A percentile compares a stretch with the other conserved stretches of the same genome.
These are phyloP conservation scores for Globisporangium nunn DNA, from an alignment of 352 stramenopile genomes.

Conservation along the genomic window DNA sequence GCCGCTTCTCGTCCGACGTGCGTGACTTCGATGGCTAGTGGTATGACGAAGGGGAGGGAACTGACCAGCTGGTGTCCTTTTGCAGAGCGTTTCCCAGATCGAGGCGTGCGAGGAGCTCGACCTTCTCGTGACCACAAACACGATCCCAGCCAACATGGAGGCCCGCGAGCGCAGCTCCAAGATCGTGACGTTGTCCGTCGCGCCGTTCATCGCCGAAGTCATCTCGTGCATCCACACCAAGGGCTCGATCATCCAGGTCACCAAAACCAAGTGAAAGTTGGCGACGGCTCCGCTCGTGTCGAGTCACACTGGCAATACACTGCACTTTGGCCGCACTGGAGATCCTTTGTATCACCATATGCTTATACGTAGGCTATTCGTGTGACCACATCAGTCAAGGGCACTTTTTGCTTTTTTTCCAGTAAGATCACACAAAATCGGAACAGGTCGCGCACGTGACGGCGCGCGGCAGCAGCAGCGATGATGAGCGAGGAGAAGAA, in stretches of 20 bases:
- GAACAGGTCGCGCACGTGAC: not conserved
- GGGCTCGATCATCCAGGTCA: conserved; percentile 77
- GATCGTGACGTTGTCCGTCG: conserved; percentile 82
- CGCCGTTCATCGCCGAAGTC: conserved; percentile 83
- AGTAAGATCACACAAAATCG: not conserved
- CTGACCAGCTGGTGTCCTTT: not conserved
- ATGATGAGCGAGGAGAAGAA: conserved; percentile 71
- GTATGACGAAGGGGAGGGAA: not conserved
- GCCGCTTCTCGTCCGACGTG: conserved; percentile 75
- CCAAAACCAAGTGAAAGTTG: conserved; percentile 53
- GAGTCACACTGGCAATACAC: too few relatives aligned
- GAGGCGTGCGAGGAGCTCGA: conserved; percentile 72
- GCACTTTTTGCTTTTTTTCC: too few relatives aligned
- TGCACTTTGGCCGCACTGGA: too few relatives aligned
- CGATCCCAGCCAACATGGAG: conserved; percentile 48
- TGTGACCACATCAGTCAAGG: too few relatives aligned
- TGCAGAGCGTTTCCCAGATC: conserved; percentile 46
- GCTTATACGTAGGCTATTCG: too few relatives aligned
- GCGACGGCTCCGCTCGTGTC: too few relatives aligned
- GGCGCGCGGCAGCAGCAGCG: not conserved
- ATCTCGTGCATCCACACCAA: conserved; percentile 88
- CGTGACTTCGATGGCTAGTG: conserved; percentile 11
- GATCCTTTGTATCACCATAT: not conserved
- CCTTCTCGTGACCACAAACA: conserved; percentile 83
- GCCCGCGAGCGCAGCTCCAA: conserved; percentile 37